Evolutionary conservation across 2,329 filamentous ascomycete genomes (phyloP).

Genomic region (Trichoderma cornu-damae): DNA sequence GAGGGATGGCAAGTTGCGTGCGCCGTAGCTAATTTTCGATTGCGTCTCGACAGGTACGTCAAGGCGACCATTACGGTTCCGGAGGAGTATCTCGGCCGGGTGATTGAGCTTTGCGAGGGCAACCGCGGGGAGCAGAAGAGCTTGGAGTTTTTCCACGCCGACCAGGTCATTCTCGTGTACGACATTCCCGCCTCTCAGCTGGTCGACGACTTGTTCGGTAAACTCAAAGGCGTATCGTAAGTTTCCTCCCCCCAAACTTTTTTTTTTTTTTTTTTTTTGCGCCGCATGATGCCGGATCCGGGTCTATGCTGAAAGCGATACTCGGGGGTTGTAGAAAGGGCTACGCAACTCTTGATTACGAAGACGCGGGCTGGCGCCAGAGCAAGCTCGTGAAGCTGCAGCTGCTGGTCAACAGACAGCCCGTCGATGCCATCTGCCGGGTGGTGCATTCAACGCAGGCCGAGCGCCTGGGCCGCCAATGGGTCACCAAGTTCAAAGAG

Average conservation of each 20-base stretch:
- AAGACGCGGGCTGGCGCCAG: slow-evolving; percentile 82
- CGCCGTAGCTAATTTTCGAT: not conserved
- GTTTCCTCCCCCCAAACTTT: slow-evolving; percentile 18
- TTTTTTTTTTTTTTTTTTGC: no score
- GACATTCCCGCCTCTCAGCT: slow-evolving; percentile 81
- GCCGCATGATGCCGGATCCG: no score
- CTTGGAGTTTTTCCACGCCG: slow-evolving; percentile 84
- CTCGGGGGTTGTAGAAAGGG: slow-evolving; percentile 59
- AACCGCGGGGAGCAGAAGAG: slow-evolving; percentile 84
- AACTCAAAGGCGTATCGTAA: slow-evolving; percentile 78
- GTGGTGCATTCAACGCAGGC: slow-evolving; percentile 80
- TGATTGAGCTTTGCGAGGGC: slow-evolving; percentile 89
- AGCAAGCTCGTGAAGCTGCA: slow-evolving; percentile 84
- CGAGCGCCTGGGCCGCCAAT: slow-evolving; percentile 72
- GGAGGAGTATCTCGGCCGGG: slow-evolving; percentile 87
- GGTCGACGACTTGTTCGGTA: slow-evolving; percentile 96
- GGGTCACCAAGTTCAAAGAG: slow-evolving; percentile 95
- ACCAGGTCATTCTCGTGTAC: slow-evolving; percentile 93
- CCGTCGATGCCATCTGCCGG: slow-evolving; percentile 91
- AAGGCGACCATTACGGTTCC: slow-evolving; percentile 82
- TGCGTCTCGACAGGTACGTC: slow-evolving; percentile 52
- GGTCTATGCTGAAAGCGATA: no score
- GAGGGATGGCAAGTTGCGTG: no score
- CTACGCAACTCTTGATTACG: slow-evolving; percentile 93
- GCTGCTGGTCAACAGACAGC: slow-evolving; percentile 84